Evolutionary conservation across 106 monocot species (phyloP).

Genomic region (Acanthochlamys bracteata): DNA sequence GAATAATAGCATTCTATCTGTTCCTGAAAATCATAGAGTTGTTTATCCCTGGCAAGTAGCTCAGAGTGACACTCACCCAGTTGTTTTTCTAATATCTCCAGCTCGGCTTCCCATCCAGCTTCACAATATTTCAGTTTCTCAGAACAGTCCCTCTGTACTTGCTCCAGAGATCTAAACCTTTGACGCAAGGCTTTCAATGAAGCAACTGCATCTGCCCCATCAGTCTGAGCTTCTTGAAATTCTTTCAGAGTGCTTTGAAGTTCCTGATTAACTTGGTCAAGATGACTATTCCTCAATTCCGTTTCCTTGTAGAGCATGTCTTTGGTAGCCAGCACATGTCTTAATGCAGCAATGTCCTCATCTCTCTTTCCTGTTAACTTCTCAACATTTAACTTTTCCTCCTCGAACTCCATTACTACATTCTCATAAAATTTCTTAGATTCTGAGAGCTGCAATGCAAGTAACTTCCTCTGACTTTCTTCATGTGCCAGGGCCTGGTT

Average conservation of each 20-base stretch:
- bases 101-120: conserved; percentile 31
- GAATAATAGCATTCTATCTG: conserved; percentile 36
- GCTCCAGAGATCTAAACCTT: conserved; percentile 57
- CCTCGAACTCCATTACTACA: conserved; percentile 58
- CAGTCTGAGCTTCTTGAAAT: conserved; percentile 45
- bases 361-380: conserved; percentile 45
- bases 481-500: conserved; percentile 76
- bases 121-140: conserved; percentile 50
- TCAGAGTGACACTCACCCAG: conserved; percentile 32
- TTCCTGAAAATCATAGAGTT: conserved; percentile 25
- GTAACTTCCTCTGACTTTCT: conserved; percentile 75
- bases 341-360: conserved; percentile 61
- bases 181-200: conserved; percentile 43
- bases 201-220: conserved; percentile 32
- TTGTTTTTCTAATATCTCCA: conserved; percentile 37
- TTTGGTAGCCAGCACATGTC: conserved; percentile 57
- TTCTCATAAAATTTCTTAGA: conserved; percentile 45
- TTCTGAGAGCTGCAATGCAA: conserved; percentile 66
- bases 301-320: conserved; percentile 45
- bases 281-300: conserved; percentile 32
- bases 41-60: conserved; percentile 26
- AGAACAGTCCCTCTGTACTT: conserved; percentile 43
- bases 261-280: conserved; percentile 72
- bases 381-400: conserved; percentile 31
- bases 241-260: conserved; percentile 52